Base-by-base conservation (phyloP, 2,329 filamentous ascomycete genomes). In the Phoma sp. region DNA sequence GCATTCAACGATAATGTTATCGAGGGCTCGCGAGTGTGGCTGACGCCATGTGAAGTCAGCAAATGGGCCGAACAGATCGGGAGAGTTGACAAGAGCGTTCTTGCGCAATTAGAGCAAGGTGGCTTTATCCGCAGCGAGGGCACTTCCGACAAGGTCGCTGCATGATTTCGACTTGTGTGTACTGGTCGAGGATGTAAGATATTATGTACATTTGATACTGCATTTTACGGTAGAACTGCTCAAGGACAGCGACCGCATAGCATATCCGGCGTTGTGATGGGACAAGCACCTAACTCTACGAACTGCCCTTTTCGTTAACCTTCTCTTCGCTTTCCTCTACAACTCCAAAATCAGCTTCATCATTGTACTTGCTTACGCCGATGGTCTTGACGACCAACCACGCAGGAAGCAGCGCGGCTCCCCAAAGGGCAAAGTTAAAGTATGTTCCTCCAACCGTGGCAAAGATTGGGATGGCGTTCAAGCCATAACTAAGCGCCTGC, bases 401-500 rank as follows among this genome's bases (percentile, higher is more conserved):
- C 0, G 84, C 86, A 0, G 87, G 87, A 1, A 82, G 47, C 9
- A 90, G 73, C 0, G 86, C 79, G 1, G 87, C 53, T 0, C 77
- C 86, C 86, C 87, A 90, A 1, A 90, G 75, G 0, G 75, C 82
- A 65, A 90, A 88, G 66, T 90, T 90, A 57, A 89, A 73, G 65
- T 90, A 90, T 0, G 88, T 79, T n/a, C 79, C 84, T 5, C 87
- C 87, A 2, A 88, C 79, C 30, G 84, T 75, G 2, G 82, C 86
- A 67, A 90, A 85, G 12, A 88, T 72, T 0, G 76, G 71, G 9
- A 89, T 62, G 2, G 85, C 86, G 14, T 82, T 83, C 1, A 90
- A 67, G 0, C 87, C 88, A 51, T 90, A 90, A 64, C 85, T 87
- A n/a, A 91, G 75, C 12, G 87, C 87, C 68, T 91, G 88, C 74